These are phyloP conservation scores for Candida sojae DNA, from an alignment of 1,139 yeast species.

Conservation along the genomic window DNA sequence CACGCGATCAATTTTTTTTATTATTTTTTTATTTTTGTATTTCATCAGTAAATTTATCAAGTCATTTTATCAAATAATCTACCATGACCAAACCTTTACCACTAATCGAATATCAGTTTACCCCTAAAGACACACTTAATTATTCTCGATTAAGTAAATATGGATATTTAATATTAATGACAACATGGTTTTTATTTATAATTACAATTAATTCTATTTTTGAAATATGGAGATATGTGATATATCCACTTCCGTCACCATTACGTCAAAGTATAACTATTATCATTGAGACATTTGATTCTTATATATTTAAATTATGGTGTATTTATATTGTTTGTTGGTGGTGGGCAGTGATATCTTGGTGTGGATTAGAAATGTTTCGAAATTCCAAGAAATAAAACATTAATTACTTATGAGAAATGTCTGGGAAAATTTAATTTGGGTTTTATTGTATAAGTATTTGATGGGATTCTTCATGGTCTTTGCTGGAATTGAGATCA, in stretches of 20 bases:
- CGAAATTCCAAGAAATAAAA: constrained; percentile 57
- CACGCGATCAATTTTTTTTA: neutral
- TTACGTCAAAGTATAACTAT: constrained; percentile 16
- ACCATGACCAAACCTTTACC: constrained; percentile 7
- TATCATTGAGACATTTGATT: constrained; percentile 32
- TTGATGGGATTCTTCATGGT: too few relatives aligned
- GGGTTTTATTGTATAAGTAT: too few relatives aligned
- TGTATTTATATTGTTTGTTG: constrained; percentile 62
- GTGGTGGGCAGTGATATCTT: constrained; percentile 76
- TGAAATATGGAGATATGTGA: constrained; percentile 45
- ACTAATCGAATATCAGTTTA: constrained; percentile 5
- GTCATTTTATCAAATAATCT: neutral
- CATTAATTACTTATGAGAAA: too few relatives aligned
- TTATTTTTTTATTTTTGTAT: neutral
- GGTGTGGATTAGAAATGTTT: constrained; percentile 78
- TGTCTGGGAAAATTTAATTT: too few relatives aligned
- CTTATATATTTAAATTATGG: constrained; percentile 53
- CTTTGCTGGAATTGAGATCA: too few relatives aligned
- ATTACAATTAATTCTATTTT: constrained; percentile 46
- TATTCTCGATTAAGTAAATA: constrained; percentile 17
- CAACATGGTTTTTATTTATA: constrained; percentile 43
- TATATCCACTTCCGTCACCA: constrained; percentile 27
- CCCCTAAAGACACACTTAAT: constrained; percentile 3
- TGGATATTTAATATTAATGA: constrained; percentile 39
- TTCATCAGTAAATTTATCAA: too few relatives aligned